phyloP scores from a whole-genome alignment of 2,329 filamentous ascomycete species.

The Blumeriella jaapii region DNA sequence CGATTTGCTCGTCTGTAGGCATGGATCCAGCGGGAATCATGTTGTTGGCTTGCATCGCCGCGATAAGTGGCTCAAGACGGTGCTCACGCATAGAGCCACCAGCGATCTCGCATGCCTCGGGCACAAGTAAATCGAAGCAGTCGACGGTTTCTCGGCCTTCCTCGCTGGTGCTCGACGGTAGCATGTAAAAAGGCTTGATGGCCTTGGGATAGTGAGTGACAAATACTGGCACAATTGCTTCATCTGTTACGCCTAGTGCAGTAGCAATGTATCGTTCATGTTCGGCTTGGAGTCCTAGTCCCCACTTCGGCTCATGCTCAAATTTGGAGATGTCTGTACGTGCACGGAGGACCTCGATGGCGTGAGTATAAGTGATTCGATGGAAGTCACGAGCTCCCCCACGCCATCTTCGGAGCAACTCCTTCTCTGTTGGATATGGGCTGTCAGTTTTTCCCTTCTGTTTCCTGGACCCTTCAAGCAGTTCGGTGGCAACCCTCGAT shows the following conservation, averaged over 20 bases:
- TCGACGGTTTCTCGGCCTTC: slow-evolving; percentile 40
- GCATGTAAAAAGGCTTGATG: slow-evolving; percentile 91
- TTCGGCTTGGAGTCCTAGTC: slow-evolving; percentile 69
- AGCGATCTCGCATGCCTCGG: slow-evolving; percentile 55
- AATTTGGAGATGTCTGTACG: slow-evolving; percentile 53
- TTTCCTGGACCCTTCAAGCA: slow-evolving; percentile 25
- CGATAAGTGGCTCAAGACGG: slow-evolving; percentile 42
- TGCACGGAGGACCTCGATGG: slow-evolving; percentile 55
- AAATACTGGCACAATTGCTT: slow-evolving; percentile 54
- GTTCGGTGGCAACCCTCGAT: slow-evolving; percentile 41
- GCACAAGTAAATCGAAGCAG: slow-evolving; percentile 62
- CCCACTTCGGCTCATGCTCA: slow-evolving; percentile 57
- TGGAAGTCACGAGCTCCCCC: slow-evolving; percentile 60
- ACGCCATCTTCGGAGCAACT: slow-evolving; percentile 60
- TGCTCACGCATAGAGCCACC: slow-evolving; percentile 64
- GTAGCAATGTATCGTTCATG: slow-evolving; percentile 83
- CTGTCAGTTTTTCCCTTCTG: background rate
- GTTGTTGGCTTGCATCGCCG: slow-evolving; percentile 48
- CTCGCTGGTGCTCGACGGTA: slow-evolving; percentile 33
- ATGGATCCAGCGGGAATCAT: slow-evolving; percentile 29
- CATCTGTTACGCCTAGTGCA: slow-evolving; percentile 33
- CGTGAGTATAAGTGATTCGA: slow-evolving; percentile 71
- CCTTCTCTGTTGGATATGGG: slow-evolving; percentile 19
- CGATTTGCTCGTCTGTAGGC: slow-evolving; percentile 28
- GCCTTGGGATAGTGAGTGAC: slow-evolving; percentile 83